Percentiles rank a stretch among this genome's conserved stretches.
Evolutionary conservation across 495 filamentous ascomycete species (phyloP).

Genomic region (Penicillium malachiteum): DNA sequence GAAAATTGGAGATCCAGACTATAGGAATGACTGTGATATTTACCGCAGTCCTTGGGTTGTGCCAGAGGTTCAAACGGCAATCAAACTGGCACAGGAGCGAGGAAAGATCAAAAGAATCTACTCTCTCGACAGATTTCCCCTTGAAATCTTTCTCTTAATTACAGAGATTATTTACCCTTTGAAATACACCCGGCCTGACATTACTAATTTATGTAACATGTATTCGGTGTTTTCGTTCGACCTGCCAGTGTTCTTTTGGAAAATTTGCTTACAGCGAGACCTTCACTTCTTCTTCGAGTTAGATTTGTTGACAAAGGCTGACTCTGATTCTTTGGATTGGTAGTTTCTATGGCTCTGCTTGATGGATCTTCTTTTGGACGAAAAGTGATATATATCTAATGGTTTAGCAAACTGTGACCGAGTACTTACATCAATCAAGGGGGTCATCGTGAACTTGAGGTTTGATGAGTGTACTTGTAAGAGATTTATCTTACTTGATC

Average conservation of each 20-base stretch:
- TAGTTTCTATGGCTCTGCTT: not conserved
- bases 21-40: conserved; percentile 5
- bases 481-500: too few species aligned
- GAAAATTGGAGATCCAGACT: not conserved
- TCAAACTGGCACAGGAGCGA: not conserved
- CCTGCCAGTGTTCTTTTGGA: conserved; percentile 7
- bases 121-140: not conserved
- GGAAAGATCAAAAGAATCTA: not conserved
- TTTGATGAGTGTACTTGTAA: too few species aligned
- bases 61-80: conserved; percentile 6
- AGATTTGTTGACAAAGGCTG: not conserved
- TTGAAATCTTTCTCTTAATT: conserved; percentile 7
- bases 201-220: conserved; percentile 4
- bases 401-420: conserved; percentile 3
- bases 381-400: not conserved
- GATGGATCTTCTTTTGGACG: conserved; percentile 4
- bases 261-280: not conserved
- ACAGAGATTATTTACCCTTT: conserved; percentile 7
- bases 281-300: conserved; percentile 1
- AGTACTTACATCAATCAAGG: not conserved
- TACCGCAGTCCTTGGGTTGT: conserved; percentile 6
- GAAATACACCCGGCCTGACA: conserved; percentile 4
- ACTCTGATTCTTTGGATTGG: conserved; percentile 5
- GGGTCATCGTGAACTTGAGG: not conserved
- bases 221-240: conserved; percentile 6